Conservation (phyloP, 1,284 basidiomycete species). For the Malassezia cuniculi region DNA sequence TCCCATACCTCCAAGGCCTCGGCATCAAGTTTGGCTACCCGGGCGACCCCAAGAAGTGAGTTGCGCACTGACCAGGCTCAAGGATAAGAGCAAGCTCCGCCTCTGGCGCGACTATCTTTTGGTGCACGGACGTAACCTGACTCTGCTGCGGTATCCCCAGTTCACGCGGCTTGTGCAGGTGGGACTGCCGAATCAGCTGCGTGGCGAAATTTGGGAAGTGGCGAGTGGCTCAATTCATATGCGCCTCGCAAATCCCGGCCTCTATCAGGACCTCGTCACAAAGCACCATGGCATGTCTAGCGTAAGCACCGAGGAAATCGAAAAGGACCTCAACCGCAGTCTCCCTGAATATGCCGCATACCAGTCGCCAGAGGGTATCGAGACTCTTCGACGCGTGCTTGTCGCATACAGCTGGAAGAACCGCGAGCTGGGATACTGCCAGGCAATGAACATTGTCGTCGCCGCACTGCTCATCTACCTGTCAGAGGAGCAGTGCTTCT, state of each 20-base stretch:
- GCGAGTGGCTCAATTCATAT: conserved; percentile 80
- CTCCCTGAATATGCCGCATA: conserved; percentile 43
- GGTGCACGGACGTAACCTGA: conserved; percentile 73
- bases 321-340: conserved; percentile 83
- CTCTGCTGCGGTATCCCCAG: conserved; percentile 87
- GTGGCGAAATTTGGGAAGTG: conserved; percentile 97
- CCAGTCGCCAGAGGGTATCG: conserved; percentile 35
- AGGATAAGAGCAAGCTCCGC: conserved; percentile 93
- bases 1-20: conserved; percentile 28
- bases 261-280: conserved; percentile 66
- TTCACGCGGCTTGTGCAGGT: conserved; percentile 93
- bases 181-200: conserved; percentile 81
- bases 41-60: conserved; percentile 37
- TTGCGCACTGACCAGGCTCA: conserved; percentile 29
- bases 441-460: conserved; percentile 57
- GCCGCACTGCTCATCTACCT: conserved; percentile 90
- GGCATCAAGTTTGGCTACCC: conserved; percentile 44
- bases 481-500: conserved; percentile 98
- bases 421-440: conserved; percentile 55
- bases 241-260: conserved; percentile 73
- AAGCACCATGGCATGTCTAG: conserved; percentile 68
- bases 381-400: conserved; percentile 70
- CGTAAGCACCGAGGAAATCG: conserved; percentile 93
- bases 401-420: conserved; percentile 96
- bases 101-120: conserved; percentile 72